Percentiles rank a stretch among this genome's conserved stretches.
Evolutionary conservation across 140 eudicot species (phyloP).

Genomic region (Oenanthe javanica): DNA sequence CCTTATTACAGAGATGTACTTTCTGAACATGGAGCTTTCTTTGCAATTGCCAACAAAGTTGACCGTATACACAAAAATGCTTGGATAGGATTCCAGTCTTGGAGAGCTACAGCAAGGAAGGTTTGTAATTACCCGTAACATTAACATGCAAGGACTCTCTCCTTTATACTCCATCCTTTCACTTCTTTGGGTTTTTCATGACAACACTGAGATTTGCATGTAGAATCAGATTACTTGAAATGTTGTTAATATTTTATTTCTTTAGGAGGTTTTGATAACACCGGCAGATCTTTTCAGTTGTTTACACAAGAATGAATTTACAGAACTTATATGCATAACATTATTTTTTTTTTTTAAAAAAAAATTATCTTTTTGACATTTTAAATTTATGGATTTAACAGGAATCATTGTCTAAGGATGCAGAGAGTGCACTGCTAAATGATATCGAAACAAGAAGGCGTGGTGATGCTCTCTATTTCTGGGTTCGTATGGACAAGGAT

Average conservation of each 20-base stretch:
- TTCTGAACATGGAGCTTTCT: slow-evolving; percentile 86
- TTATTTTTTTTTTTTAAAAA: neutral
- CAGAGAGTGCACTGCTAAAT: slow-evolving; percentile 60
- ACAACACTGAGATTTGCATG: neutral
- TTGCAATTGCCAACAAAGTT: slow-evolving; percentile 76
- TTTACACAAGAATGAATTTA: neutral
- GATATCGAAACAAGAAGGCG: slow-evolving; percentile 68
- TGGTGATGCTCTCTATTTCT: slow-evolving; percentile 82
- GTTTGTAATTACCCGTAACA: slow-evolving; percentile 21
- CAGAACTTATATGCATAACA: neutral
- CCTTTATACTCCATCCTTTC: neutral
- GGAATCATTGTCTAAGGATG: slow-evolving; percentile 76
- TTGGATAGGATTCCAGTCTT: slow-evolving; percentile 95
- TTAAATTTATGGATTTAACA: slow-evolving; percentile 26
- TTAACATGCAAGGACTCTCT: neutral
- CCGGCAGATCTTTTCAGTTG: neutral
- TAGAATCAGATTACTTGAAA: neutral
- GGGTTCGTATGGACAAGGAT: slow-evolving; percentile 87
- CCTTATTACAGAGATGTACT: slow-evolving; percentile 76
- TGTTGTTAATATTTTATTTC: neutral
- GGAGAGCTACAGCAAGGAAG: slow-evolving; percentile 86
- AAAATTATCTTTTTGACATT: neutral
- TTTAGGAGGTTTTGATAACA: neutral
- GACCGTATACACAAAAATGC: slow-evolving; percentile 90
- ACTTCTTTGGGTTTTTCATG: neutral